Conservation (phyloP, 352 stramenopile genomes). For the Phytophthora quininea region DNA sequence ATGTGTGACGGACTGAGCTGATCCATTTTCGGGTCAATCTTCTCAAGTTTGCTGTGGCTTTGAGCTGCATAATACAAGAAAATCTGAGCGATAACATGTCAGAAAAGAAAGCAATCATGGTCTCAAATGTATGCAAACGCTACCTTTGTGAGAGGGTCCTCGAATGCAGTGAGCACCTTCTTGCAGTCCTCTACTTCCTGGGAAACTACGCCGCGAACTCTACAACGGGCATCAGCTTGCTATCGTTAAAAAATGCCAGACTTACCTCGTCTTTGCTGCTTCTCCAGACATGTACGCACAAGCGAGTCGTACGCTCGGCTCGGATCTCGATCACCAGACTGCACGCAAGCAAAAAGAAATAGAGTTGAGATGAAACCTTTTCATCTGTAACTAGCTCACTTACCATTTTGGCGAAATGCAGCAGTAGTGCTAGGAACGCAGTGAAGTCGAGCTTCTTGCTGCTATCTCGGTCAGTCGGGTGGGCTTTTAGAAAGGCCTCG, state of each 20-base stretch:
- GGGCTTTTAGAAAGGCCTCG: conserved; percentile 67
- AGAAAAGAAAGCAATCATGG: no score
- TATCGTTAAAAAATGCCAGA: background rate
- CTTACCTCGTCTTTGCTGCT: conserved; percentile 58
- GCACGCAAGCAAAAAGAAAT: background rate
- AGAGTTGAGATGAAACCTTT: background rate
- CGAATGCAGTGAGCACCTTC: conserved; percentile 60
- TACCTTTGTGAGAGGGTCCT: conserved; percentile 68
- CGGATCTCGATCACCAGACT: conserved; percentile 63
- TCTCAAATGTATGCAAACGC: no score
- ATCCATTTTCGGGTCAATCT: conserved; percentile 62
- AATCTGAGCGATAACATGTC: conserved; percentile 31
- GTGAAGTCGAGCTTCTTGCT: conserved; percentile 77
- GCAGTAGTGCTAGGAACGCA: conserved; percentile 66
- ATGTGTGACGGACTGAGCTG: conserved; percentile 56
- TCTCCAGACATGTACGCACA: conserved; percentile 69
- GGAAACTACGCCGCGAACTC: conserved; percentile 44
- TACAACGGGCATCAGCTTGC: conserved; percentile 13
- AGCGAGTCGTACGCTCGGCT: conserved; percentile 66
- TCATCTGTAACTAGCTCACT: background rate
- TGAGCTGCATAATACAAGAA: conserved; percentile 61
- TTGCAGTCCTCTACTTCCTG: conserved; percentile 76
- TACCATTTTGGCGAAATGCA: conserved; percentile 78
- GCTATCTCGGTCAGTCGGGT: conserved; percentile 62
- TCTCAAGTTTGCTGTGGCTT: conserved; percentile 67